These are phyloP conservation scores for Entophlyctis luteolus DNA, from an alignment of 192 early-diverging fungal genomes.

Conservation along the genomic window DNA sequence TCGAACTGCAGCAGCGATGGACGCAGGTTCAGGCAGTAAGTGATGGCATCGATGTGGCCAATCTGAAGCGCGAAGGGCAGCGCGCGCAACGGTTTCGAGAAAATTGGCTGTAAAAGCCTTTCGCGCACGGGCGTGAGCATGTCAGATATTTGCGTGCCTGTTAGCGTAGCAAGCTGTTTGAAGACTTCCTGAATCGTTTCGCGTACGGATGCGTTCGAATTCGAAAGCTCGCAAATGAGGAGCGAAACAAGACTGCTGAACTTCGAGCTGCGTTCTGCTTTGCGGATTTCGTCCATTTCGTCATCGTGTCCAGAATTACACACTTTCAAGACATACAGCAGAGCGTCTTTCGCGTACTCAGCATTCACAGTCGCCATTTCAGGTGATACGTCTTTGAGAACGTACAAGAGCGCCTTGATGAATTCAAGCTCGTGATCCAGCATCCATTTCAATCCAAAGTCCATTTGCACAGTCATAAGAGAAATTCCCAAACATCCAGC, in stretches of 20 bases:
- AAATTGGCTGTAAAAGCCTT: constrained; percentile 84
- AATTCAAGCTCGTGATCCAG: constrained; percentile 92
- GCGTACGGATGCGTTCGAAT: constrained; percentile 82
- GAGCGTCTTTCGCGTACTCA: constrained; percentile 66
- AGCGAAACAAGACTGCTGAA: constrained; percentile 75
- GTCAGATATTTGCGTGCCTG: constrained; percentile 74
- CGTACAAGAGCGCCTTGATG: constrained; percentile 85
- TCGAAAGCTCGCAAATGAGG: constrained; percentile 86
- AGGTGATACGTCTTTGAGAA: constrained; percentile 85
- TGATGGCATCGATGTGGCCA: constrained; percentile 97
- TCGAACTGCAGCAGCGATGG: constrained; percentile 87
- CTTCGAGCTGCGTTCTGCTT: constrained; percentile 43
- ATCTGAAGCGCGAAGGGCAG: constrained; percentile 96
- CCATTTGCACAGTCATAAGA: constrained; percentile 74
- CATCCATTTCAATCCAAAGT: constrained; percentile 86
- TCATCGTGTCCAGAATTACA: constrained; percentile 38
- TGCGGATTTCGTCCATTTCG: background rate
- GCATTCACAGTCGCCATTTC: constrained; percentile 73
- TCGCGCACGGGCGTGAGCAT: constrained; percentile 81
- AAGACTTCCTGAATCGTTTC: constrained; percentile 82
- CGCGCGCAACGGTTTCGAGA: constrained; percentile 92
- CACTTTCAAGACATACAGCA: constrained; percentile 69
- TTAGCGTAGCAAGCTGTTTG: constrained; percentile 74
- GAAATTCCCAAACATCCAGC: constrained; percentile 89
- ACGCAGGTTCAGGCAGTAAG: constrained; percentile 83